Conservation (phyloP, 2,329 filamentous ascomycete genomes). For the Kalmusia sp. region DNA sequence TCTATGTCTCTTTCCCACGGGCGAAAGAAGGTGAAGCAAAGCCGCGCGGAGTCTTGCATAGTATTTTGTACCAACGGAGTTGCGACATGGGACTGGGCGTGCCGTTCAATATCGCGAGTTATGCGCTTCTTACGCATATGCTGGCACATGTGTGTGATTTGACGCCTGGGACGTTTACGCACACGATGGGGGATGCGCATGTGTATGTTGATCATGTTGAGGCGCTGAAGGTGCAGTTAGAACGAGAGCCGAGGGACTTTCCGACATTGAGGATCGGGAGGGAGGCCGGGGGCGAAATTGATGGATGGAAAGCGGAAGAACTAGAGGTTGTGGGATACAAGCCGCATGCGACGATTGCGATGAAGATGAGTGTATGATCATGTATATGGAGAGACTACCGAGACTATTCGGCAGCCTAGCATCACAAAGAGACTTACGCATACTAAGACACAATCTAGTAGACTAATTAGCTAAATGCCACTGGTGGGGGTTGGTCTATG, state of each 20-base stretch:
- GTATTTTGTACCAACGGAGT: constrained; percentile 88
- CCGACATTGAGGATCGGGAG: constrained; percentile 77
- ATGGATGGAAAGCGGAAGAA: constrained; percentile 89
- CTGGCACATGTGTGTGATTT: constrained; percentile 86
- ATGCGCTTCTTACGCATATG: constrained; percentile 95
- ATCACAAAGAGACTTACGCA: too few species aligned
- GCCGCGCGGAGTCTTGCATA: constrained; percentile 75
- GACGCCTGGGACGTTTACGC: constrained; percentile 84
- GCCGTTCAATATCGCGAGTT: constrained; percentile 96
- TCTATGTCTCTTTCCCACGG: constrained; percentile 81
- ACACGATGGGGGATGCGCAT: constrained; percentile 98
- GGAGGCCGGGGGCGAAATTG: constrained; percentile 75
- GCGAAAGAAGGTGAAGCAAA: constrained; percentile 37
- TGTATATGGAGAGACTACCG: too few species aligned
- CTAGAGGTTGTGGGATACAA: constrained; percentile 88
- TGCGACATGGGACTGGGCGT: constrained; percentile 98
- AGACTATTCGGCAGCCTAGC: too few species aligned
- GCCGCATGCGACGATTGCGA: constrained; percentile 88
- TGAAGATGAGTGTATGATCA: constrained; percentile 94
- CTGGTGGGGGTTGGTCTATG: too few species aligned
- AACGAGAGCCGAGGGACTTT: constrained; percentile 80
- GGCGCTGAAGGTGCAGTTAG: constrained; percentile 80
- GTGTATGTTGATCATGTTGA: constrained; percentile 94
- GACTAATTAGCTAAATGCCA: too few species aligned
- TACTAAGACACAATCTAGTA: too few species aligned